Evolutionary conservation across 2,329 filamentous ascomycete genomes (phyloP), one percentile per base, ranked within the genome.

Genomic region (Penicillium sp.): DNA sequence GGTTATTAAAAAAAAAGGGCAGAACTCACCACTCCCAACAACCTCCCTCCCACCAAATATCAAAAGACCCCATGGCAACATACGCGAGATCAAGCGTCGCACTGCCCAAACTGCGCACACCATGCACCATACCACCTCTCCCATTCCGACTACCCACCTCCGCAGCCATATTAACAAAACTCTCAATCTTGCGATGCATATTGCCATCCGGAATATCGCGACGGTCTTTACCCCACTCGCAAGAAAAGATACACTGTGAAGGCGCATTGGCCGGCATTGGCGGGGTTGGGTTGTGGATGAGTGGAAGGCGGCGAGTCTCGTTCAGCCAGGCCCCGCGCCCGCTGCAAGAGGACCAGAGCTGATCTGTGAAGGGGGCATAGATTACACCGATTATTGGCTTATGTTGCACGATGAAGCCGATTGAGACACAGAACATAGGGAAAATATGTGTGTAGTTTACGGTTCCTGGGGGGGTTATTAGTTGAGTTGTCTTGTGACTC

Each of bases 11-110:
- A 35, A 14, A 35, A 4, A 32, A 26, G 51, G 45, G 8, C 10
- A 20, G 24, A 40, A 71, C 79, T 61, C 65, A 86, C 85, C 89
- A 92, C 72, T 91, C 89, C 88, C 88, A 90, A 66, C 88, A 90
- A 0, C 88, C 88, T 3, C 88, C 89, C 69, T 92, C 88, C 88
- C 88, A 92, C 88, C 89, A 91, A 11, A 91, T 89, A 72, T 92
- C 89, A 62, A 91, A 86, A 0, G 85, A 79, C 0, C 89, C 89
- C 81, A 89, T 89, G 13, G 89, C 89, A 10, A 85, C 84, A 69
- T 91, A 92, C 0, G 88, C 88, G 47, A 92, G 73, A 71, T 91
- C 89, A 52, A 92, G 69, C 1, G 89, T 89, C 9, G 89, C 89
- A 66, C 87, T 88, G 4, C 88, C 88, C 55, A 92, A 69, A 70